Conservation (phyloP, 306 rosid genomes). For the Gastrolobium villosum region DNA sequence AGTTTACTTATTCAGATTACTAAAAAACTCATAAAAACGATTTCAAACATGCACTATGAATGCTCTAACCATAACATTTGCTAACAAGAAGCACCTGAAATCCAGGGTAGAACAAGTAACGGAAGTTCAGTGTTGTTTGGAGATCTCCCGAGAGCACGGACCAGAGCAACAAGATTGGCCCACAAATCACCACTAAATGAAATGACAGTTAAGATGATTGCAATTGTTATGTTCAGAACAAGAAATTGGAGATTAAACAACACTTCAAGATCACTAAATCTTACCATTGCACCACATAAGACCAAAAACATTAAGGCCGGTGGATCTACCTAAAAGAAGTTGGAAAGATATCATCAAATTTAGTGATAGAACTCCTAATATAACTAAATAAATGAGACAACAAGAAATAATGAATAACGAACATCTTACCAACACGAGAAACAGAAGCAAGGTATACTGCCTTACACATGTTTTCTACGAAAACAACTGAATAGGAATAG, state of each 20-base stretch:
- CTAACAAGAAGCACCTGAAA: conserved; percentile 70
- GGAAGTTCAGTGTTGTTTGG: conserved; percentile 60
- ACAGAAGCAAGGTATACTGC: conserved; percentile 74
- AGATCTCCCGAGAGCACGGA: conserved; percentile 70
- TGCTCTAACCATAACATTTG: neutral
- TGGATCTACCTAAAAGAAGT: conserved; percentile 69
- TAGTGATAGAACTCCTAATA: neutral
- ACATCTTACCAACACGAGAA: conserved; percentile 66
- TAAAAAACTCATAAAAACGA: neutral
- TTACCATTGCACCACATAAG: conserved; percentile 93
- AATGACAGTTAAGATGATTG: conserved; percentile 2
- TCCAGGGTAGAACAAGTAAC: conserved; percentile 61
- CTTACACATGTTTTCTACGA: conserved; percentile 73
- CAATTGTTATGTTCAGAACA: neutral
- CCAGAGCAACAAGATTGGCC: conserved; percentile 78
- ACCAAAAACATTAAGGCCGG: conserved; percentile 83
- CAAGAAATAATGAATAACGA: conserved; percentile 6
- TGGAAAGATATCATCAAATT: conserved; percentile 9
- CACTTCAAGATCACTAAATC: conserved; percentile 40
- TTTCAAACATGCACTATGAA: conserved; percentile 2
- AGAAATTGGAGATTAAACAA: conserved; percentile 7
- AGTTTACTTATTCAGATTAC: neutral
- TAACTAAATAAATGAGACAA: conserved; percentile 30
- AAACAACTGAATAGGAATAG: conserved; percentile 64
- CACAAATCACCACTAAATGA: conserved; percentile 67